Percentiles rank a stretch among this genome's conserved stretches.
Conservation (phyloP, 345 rosid genomes). For the Erucastrum elatum region DNA sequence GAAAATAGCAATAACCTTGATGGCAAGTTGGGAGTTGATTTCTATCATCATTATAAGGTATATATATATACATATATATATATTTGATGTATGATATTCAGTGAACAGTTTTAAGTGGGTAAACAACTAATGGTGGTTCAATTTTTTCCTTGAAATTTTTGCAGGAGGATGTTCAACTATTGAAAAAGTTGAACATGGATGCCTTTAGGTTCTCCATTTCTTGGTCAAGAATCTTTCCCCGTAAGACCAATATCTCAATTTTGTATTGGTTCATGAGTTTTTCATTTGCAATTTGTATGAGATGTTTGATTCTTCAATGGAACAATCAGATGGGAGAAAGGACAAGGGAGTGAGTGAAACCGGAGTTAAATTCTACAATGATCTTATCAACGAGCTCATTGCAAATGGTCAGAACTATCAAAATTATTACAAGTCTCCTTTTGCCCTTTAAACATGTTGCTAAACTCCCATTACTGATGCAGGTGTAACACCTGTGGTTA, state of each 20-base stretch:
- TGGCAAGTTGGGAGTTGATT: constrained; percentile 38
- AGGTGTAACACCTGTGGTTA: constrained; percentile 41
- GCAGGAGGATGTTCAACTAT: constrained; percentile 47
- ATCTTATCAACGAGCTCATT: constrained; percentile 53
- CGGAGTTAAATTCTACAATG: constrained; percentile 54
- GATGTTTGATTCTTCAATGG: not conserved
- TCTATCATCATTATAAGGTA: constrained; percentile 49
- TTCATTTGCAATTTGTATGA: not conserved
- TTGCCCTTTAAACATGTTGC: not conserved
- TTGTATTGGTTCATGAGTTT: not conserved
- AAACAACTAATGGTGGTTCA: not conserved
- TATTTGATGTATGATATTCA: too few relatives aligned
- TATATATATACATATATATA: not conserved
- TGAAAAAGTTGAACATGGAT: constrained; percentile 46
- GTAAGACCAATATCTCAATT: constrained; percentile 25
- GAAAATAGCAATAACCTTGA: constrained; percentile 14
- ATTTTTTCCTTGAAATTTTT: not conserved
- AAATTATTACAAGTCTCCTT: not conserved
- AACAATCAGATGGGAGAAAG: constrained; percentile 46
- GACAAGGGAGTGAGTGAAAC: constrained; percentile 46
- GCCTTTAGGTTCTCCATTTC: constrained; percentile 57
- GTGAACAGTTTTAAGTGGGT: not conserved
- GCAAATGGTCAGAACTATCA: constrained; percentile 38
- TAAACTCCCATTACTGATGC: not conserved
- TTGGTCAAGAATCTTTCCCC: constrained; percentile 54